A percentile compares a stretch with the other conserved stretches of the same genome.
phyloP scores from a whole-genome alignment of 441 rosid species.

The Metrosideros polymorpha region DNA sequence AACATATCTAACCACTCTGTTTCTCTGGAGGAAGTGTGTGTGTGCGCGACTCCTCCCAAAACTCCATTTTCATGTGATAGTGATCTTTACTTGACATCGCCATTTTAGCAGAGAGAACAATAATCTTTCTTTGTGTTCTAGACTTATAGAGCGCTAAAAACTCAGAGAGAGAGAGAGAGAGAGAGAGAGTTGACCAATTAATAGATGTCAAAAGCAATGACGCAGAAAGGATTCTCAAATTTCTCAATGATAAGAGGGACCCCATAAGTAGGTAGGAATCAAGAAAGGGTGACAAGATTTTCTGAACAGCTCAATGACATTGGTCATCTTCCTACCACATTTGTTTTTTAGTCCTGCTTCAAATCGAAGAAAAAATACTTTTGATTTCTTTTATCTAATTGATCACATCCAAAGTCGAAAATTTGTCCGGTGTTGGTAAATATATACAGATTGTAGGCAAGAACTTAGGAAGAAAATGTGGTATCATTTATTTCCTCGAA shows the following conservation, averaged over 20 bases:
- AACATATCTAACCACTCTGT: not conserved
- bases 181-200: constrained; percentile 26
- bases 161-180: not conserved
- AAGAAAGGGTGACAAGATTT: constrained; percentile 10
- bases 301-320: not conserved
- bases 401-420: not conserved
- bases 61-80: not conserved
- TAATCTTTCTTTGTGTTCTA: not conserved
- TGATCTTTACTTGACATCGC: not conserved
- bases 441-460: not conserved
- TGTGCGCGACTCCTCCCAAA: not conserved
- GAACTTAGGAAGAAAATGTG: not conserved
- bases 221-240: constrained; percentile 14
- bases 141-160: not conserved
- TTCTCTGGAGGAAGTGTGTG: not conserved
- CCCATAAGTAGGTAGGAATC: constrained; percentile 22
- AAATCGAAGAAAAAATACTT: not conserved
- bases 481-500: not conserved
- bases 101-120: not conserved
- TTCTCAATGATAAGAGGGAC: constrained; percentile 34
- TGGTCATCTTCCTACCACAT: not conserved
- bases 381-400: not conserved
- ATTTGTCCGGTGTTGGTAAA: not conserved
- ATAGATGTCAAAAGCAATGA: constrained; percentile 19
- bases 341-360: not conserved